Percentiles rank a stretch among this genome's conserved stretches.
These are phyloP conservation scores for Orbilia ellipsospora DNA, from an alignment of 2,329 filamentous ascomycete species.

Conservation along the genomic window DNA sequence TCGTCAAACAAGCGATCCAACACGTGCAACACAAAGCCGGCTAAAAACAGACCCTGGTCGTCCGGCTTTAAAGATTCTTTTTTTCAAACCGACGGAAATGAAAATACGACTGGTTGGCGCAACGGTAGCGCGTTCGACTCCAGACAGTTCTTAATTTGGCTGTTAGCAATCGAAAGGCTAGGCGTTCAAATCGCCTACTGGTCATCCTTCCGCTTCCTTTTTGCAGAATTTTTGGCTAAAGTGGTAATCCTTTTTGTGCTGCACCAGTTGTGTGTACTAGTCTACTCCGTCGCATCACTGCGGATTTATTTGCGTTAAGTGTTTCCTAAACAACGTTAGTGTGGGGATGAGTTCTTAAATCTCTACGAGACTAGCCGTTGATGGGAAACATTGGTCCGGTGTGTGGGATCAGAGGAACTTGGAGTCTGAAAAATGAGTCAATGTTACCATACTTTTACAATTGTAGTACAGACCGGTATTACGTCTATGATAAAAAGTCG, in stretches of 20 bases:
- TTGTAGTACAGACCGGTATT: no score
- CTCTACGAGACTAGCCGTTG: no score
- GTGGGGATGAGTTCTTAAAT: no score
- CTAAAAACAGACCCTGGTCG: slow-evolving; percentile 1
- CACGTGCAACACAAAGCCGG: background rate
- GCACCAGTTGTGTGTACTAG: background rate
- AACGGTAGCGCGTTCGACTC: slow-evolving; percentile 59
- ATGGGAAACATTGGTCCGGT: no score
- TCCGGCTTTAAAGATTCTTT: slow-evolving; percentile 3
- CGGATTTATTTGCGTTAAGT: no score
- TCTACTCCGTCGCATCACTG: no score
- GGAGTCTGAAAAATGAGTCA: no score
- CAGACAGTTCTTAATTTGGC: slow-evolving; percentile 42
- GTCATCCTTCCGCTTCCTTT: slow-evolving; percentile 42
- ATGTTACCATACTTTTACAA: no score
- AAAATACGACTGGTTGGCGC: slow-evolving; percentile 56
- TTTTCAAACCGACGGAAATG: background rate
- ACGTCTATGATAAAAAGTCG: no score
- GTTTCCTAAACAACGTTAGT: no score
- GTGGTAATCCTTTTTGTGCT: background rate
- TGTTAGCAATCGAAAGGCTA: slow-evolving; percentile 57
- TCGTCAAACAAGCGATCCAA: background rate
- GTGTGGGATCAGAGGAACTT: no score
- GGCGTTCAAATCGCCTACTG: slow-evolving; percentile 58
- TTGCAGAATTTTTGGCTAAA: slow-evolving; percentile 12